These are phyloP conservation scores for Candida quercuum DNA, from an alignment of 805 yeast species.

Conservation along the genomic window DNA sequence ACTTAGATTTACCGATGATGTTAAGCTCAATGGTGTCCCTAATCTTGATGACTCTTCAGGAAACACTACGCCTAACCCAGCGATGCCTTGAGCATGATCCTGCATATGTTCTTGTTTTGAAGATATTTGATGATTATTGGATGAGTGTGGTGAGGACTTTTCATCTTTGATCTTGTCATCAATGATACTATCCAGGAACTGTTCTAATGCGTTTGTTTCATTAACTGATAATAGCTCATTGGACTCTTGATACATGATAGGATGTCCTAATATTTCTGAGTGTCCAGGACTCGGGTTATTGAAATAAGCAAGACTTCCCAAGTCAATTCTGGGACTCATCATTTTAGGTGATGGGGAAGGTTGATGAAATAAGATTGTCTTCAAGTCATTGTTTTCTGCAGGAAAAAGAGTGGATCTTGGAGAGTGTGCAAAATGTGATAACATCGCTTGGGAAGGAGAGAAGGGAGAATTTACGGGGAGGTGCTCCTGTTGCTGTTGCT, in stretches of 20 bases:
- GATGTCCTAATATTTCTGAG: neutral
- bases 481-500: too few relatives aligned
- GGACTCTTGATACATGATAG: neutral
- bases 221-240: conserved; percentile 21
- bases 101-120: too few relatives aligned
- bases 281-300: conserved; percentile 6
- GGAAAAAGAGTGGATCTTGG: neutral
- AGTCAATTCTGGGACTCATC: conserved; percentile 4
- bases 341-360: conserved; percentile 2
- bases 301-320: conserved; percentile 14
- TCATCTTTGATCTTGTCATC: conserved; percentile 14
- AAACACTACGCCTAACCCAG: neutral
- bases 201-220: conserved; percentile 23
- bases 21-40: too few relatives aligned
- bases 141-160: conserved; percentile 2
- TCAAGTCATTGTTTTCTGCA: neutral
- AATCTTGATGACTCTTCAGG: too few relatives aligned
- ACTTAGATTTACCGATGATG: too few relatives aligned
- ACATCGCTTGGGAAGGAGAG: neutral
- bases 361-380: neutral
- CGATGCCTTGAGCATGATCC: too few relatives aligned
- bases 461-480: too few relatives aligned
- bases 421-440: neutral
- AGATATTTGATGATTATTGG: too few relatives aligned
- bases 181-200: conserved; percentile 24